Conservation (phyloP, 805 yeast species). For the Myxozyma geophila region DNA sequence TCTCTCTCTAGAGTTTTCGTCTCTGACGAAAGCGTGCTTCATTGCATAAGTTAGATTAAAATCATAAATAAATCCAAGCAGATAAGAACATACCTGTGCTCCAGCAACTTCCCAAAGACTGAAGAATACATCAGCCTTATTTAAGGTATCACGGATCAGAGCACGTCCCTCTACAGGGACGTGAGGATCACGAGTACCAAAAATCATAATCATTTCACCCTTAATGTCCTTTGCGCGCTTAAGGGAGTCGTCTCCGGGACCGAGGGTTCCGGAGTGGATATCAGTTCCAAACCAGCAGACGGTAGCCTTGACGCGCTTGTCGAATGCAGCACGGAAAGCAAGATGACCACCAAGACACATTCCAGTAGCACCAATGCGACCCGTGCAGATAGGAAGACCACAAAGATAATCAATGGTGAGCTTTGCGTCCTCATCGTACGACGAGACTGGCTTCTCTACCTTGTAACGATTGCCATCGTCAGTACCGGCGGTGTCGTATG, state of each 20-base stretch:
- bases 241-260: constrained; percentile 72
- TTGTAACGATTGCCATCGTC: constrained; percentile 74
- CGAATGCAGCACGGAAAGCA: constrained; percentile 72
- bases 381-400: constrained; percentile 65
- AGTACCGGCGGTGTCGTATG: constrained; percentile 74
- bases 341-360: constrained; percentile 88
- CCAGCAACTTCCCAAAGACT: constrained; percentile 75
- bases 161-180: constrained; percentile 81
- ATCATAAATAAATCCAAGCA: too few species aligned
- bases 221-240: constrained; percentile 58
- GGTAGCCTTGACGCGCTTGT: constrained; percentile 65
- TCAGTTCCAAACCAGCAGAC: constrained; percentile 83
- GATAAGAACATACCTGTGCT: constrained; percentile 48
- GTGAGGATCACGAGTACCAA: constrained; percentile 79
- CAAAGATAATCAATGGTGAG: constrained; percentile 66
- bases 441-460: constrained; percentile 64
- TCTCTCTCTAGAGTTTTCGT: constrained; percentile 78
- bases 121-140: constrained; percentile 63
- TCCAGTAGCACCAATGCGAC: constrained; percentile 79
- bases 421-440: constrained; percentile 76
- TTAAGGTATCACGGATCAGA: constrained; percentile 62
- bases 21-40: constrained; percentile 82
- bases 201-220: constrained; percentile 59
- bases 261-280: constrained; percentile 69
- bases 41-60: neutral